phyloP scores from a whole-genome alignment of 345 rosid genomes.

The Populus nigra region DNA sequence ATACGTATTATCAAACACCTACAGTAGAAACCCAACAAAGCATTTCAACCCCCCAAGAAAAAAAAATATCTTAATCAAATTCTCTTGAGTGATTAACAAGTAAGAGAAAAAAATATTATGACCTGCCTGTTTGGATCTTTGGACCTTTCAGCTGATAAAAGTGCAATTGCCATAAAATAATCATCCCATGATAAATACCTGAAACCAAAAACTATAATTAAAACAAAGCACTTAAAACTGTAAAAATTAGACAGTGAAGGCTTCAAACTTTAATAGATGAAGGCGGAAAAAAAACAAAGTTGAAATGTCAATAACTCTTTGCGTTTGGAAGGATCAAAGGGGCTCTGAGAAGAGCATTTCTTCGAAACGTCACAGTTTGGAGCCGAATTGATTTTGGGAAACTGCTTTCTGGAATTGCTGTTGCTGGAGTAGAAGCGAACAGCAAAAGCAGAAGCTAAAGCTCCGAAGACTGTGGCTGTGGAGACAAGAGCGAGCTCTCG shows the following conservation, averaged over 20 bases:
- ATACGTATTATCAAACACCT: not conserved
- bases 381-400: constrained; percentile 23
- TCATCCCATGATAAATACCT: constrained; percentile 95
- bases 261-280: not conserved
- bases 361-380: constrained; percentile 35
- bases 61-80: not conserved
- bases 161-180: constrained; percentile 90
- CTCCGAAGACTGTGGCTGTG: constrained; percentile 62
- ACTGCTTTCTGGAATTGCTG: constrained; percentile 29
- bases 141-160: constrained; percentile 78
- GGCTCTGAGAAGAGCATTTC: constrained; percentile 41
- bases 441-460: constrained; percentile 59
- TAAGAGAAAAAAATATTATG: constrained; percentile 1
- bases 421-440: constrained; percentile 37
- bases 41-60: not conserved
- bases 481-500: constrained; percentile 60
- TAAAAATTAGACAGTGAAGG: not conserved
- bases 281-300: not conserved
- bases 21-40: not conserved
- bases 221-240: not conserved
- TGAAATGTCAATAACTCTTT: constrained; percentile 46
- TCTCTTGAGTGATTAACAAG: too few species aligned
- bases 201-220: not conserved
- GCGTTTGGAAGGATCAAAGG: constrained; percentile 77
- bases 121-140: constrained; percentile 99